Evolutionary conservation across 1,284 basidiomycete genomes (phyloP).

Genomic region (Pseudomicrostroma phylloplanum): DNA sequence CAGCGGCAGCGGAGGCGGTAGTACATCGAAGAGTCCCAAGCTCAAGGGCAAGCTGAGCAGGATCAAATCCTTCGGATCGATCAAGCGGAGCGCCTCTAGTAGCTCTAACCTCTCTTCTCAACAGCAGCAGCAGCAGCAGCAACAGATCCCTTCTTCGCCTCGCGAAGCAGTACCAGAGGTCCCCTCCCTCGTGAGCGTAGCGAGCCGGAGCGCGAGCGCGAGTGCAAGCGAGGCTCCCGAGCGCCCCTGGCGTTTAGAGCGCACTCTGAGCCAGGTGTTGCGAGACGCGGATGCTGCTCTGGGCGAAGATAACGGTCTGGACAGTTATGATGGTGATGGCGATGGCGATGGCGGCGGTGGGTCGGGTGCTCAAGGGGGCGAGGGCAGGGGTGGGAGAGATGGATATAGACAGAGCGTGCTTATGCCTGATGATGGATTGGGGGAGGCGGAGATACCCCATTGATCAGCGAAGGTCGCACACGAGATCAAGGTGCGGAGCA

Average conservation of each 20-base stretch:
- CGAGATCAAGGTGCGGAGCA: too few relatives aligned
- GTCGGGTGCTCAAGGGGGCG: too few relatives aligned
- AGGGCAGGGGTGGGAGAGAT: too few relatives aligned
- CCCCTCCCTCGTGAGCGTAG: not conserved
- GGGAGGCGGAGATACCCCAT: not conserved
- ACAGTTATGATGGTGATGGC: not conserved
- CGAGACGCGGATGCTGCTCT: conserved; percentile 19
- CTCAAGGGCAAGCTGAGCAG: not conserved
- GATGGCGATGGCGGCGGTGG: not conserved
- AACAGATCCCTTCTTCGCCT: too few relatives aligned
- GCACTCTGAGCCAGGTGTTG: conserved; percentile 18
- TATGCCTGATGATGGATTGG: conserved; percentile 2
- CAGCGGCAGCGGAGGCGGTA: too few relatives aligned
- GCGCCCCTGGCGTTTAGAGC: not conserved
- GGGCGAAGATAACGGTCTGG: conserved; percentile 3
- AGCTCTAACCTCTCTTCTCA: too few relatives aligned
- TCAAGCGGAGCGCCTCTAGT: not conserved
- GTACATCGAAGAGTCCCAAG: not conserved
- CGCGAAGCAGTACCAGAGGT: too few relatives aligned
- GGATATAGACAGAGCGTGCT: not conserved
- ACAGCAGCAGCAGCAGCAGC: too few relatives aligned
- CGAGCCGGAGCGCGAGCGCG: not conserved
- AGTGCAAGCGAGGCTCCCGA: too few relatives aligned
- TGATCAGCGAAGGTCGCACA: not conserved
- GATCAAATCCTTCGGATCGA: not conserved